phyloP scores from a whole-genome alignment of 148 eudicot genomes.

The Heliamphora exappendiculata region DNA sequence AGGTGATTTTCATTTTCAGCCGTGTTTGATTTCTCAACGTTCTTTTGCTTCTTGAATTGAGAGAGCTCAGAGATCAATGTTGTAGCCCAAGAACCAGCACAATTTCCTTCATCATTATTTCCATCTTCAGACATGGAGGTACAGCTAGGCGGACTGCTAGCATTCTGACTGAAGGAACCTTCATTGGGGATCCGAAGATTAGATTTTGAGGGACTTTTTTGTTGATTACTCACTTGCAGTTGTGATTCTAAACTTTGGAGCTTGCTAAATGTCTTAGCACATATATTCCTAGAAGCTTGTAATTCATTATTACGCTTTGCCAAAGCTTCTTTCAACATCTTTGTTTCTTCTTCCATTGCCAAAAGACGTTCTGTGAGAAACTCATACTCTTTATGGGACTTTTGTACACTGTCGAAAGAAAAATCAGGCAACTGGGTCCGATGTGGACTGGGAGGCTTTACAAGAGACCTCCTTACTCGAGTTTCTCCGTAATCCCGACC shows the following conservation, averaged over 20 bases:
- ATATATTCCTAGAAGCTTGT: conserved; percentile 79
- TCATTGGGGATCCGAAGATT: conserved; percentile 21
- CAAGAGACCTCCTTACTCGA: conserved; percentile 63
- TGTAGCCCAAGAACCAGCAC: conserved; percentile 80
- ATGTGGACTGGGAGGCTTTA: conserved; percentile 65
- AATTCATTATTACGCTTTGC: conserved; percentile 81
- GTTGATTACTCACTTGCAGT: conserved; percentile 35
- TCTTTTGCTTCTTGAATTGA: conserved; percentile 40
- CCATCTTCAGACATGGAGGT: conserved; percentile 81
- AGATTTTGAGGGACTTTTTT: conserved; percentile 29
- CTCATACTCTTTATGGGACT: conserved; percentile 73
- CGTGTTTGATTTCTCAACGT: conserved; percentile 40
- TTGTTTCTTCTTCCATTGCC: conserved; percentile 93
- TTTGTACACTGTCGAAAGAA: conserved; percentile 54
- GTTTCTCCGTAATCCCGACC: conserved; percentile 80
- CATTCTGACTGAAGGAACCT: conserved; percentile 36
- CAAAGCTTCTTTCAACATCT: conserved; percentile 94
- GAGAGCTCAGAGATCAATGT: conserved; percentile 53
- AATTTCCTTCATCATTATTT: conserved; percentile 68
- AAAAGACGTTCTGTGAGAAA: conserved; percentile 74
- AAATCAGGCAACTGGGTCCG: conserved; percentile 55
- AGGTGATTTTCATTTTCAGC: conserved; percentile 55
- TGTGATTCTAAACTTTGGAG: conserved; percentile 78
- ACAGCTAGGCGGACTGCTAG: conserved; percentile 58
- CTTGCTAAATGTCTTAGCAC: conserved; percentile 78